These are phyloP conservation scores for Chenopodium quinoa DNA, from an alignment of 148 eudicot genomes.

Conservation along the genomic window DNA sequence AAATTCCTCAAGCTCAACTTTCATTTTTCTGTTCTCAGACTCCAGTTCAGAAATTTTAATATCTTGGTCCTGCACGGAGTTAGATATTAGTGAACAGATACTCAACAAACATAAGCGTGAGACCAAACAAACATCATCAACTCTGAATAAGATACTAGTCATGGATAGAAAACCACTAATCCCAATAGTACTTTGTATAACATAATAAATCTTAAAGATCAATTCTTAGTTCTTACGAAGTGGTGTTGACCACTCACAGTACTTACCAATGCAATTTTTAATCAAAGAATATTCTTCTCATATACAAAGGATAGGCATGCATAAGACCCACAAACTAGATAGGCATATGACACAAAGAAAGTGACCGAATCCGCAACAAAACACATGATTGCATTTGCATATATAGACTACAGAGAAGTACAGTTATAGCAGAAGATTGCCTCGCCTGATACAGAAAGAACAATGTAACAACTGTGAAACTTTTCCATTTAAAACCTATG, in stretches of 20 bases:
- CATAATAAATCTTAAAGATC: background rate
- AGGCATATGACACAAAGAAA: background rate
- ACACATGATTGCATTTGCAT: background rate
- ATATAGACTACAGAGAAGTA: background rate
- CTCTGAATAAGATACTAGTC: background rate
- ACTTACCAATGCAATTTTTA: background rate
- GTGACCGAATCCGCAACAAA: background rate
- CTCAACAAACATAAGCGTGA: background rate
- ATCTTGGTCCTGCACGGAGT: slow-evolving; percentile 70
- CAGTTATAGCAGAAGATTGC: background rate
- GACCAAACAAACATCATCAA: background rate
- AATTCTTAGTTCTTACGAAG: background rate
- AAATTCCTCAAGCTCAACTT: slow-evolving; percentile 95
- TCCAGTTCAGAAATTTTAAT: slow-evolving; percentile 73
- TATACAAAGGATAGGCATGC: background rate
- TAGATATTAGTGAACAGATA: slow-evolving; percentile 18
- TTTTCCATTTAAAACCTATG: background rate
- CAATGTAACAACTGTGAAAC: background rate
- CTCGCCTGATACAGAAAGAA: background rate
- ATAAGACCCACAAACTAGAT: background rate
- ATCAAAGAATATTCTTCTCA: background rate
- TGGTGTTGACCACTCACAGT: background rate
- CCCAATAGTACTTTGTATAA: background rate
- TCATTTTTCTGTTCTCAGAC: slow-evolving; percentile 93
- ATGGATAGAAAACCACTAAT: background rate